phyloP scores from a whole-genome alignment of 2,329 filamentous ascomycete species.

The Beauveria caledonica region DNA sequence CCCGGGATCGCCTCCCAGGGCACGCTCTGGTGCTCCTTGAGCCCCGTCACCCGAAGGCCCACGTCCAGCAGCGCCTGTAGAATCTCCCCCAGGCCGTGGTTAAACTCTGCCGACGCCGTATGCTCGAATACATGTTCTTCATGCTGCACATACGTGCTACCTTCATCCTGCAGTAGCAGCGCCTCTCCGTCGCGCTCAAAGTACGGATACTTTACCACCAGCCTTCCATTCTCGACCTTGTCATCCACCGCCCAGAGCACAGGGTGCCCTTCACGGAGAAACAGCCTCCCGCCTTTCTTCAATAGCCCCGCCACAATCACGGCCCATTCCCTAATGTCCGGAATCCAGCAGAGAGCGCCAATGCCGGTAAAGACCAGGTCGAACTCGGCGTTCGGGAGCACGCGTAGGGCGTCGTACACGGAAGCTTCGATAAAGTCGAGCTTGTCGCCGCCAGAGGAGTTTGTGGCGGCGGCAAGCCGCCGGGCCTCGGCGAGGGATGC shows the following conservation, averaged over 20 bases:
- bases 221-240: neutral
- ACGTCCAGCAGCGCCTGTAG: constrained; percentile 13
- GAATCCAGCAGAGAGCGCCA: constrained; percentile 15
- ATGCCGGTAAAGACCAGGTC: constrained; percentile 16
- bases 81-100: constrained; percentile 15
- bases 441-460: constrained; percentile 9
- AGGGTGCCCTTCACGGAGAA: constrained; percentile 14
- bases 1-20: constrained; percentile 10
- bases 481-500: constrained; percentile 11
- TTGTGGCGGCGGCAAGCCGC: constrained; percentile 8
- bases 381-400: neutral
- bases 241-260: constrained; percentile 13
- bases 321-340: constrained; percentile 10
- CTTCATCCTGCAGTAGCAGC: constrained; percentile 5
- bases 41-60: constrained; percentile 9
- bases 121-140: constrained; percentile 4
- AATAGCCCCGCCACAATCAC: constrained; percentile 11
- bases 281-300: constrained; percentile 11
- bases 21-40: constrained; percentile 14
- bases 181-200: constrained; percentile 12
- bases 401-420: constrained; percentile 10
- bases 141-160: constrained; percentile 11
- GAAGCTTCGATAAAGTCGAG: constrained; percentile 13
- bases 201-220: constrained; percentile 13
- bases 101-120: constrained; percentile 11